Evolutionary conservation across 805 yeast species (phyloP).

Genomic region (Saccharomycopsis sp.): DNA sequence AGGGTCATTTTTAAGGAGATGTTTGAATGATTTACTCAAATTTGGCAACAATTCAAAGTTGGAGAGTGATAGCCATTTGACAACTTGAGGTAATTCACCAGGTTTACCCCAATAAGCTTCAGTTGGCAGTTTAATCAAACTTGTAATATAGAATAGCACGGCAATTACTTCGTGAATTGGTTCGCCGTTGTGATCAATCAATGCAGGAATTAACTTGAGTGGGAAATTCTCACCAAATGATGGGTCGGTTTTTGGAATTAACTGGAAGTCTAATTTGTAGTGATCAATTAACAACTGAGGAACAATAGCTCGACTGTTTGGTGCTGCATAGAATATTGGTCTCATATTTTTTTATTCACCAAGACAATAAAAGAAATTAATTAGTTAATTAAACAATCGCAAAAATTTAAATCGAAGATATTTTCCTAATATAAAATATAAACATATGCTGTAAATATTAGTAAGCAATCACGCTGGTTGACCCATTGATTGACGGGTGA

Average conservation of each 20-base stretch:
- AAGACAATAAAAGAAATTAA: too few relatives aligned
- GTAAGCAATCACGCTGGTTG: too few relatives aligned
- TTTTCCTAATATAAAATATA: too few relatives aligned
- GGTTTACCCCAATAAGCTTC: constrained; percentile 9
- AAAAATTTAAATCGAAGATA: too few relatives aligned
- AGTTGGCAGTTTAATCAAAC: constrained; percentile 2
- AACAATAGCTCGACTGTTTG: too few relatives aligned
- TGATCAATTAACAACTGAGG: constrained; percentile 10
- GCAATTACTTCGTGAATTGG: constrained; percentile 18
- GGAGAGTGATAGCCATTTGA: constrained; percentile 17
- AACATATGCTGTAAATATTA: too few relatives aligned
- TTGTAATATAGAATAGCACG: constrained; percentile 12
- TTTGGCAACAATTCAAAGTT: too few relatives aligned
- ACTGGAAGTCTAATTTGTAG: constrained; percentile 14
- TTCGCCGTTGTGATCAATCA: constrained; percentile 11
- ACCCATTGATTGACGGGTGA: too few relatives aligned
- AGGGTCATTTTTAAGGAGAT: too few relatives aligned
- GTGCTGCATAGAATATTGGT: too few relatives aligned
- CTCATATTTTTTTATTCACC: too few relatives aligned
- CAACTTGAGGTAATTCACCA: constrained; percentile 9
- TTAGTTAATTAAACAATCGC: too few relatives aligned
- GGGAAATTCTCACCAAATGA: constrained; percentile 12
- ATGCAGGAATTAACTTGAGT: constrained; percentile 15
- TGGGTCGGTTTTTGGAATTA: constrained; percentile 3
- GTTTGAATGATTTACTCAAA: neutral